Conservation (phyloP, 495 filamentous ascomycete species). For the Neurospora sp. region DNA sequence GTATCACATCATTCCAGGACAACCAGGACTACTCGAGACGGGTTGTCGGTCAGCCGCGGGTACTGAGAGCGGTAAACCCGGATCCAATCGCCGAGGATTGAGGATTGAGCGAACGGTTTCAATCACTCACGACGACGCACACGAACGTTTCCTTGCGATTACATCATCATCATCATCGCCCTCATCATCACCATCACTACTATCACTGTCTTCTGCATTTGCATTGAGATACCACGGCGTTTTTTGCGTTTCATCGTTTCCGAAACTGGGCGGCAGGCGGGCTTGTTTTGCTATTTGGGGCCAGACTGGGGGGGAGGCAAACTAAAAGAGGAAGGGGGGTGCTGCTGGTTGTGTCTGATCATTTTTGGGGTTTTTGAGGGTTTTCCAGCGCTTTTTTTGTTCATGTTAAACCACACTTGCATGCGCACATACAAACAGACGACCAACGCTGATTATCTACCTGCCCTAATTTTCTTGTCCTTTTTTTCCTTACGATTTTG, state of each 20-base stretch:
- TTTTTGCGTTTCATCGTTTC: background rate
- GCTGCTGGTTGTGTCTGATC: background rate
- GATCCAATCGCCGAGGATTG: conserved; percentile 27
- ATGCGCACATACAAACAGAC: background rate
- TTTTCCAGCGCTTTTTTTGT: background rate
- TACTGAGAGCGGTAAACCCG: conserved; percentile 44
- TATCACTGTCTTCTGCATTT: background rate
- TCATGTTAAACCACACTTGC: background rate
- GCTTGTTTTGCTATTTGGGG: background rate
- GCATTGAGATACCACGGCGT: background rate
- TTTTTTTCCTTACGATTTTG: background rate
- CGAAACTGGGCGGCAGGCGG: background rate
- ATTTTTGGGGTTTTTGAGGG: background rate
- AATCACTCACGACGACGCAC: background rate
- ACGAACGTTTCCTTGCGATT: background rate
- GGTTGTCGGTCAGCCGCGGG: conserved; percentile 26
- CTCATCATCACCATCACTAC: background rate
- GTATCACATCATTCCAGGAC: conserved; percentile 43
- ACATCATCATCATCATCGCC: background rate
- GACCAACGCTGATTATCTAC: background rate
- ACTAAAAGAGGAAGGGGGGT: background rate
- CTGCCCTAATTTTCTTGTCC: background rate
- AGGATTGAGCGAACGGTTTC: background rate
- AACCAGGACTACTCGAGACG: conserved; percentile 45
- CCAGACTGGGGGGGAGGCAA: background rate